Percentiles rank a stretch among this genome's conserved stretches.
Evolutionary conservation across 2,329 filamentous ascomycete genomes (phyloP).

Genomic region (Hypoxylon sp.): DNA sequence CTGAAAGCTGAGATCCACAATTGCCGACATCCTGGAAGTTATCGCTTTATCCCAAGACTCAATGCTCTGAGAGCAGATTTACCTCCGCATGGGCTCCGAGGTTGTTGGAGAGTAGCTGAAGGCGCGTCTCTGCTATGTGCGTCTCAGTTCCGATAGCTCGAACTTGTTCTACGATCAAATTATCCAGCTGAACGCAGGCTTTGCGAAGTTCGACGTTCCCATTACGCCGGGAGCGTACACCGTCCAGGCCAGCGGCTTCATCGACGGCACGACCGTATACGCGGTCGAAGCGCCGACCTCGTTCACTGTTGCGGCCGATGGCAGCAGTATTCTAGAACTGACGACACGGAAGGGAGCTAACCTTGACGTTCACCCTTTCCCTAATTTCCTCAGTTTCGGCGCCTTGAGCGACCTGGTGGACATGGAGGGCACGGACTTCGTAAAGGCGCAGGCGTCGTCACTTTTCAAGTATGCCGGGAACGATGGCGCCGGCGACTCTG

Average conservation of each 20-base stretch:
- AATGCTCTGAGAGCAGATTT: not conserved
- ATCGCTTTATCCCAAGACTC: not conserved
- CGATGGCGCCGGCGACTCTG: slow-evolving; percentile 12
- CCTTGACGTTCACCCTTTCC: slow-evolving; percentile 8
- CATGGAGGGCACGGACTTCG: slow-evolving; percentile 7
- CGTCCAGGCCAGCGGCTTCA: slow-evolving; percentile 7
- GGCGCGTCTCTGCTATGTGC: not conserved
- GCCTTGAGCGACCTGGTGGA: slow-evolving; percentile 10
- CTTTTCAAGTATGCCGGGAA: slow-evolving; percentile 20
- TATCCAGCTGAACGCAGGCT: not conserved
- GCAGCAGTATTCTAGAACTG: not conserved
- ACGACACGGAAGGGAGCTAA: slow-evolving; percentile 1
- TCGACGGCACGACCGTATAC: slow-evolving; percentile 11
- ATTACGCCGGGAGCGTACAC: slow-evolving; percentile 12
- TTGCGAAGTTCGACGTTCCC: not conserved
- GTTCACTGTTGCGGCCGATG: slow-evolving; percentile 1
- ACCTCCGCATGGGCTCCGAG: not conserved
- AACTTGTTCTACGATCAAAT: slow-evolving; percentile 3
- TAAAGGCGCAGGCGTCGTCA: slow-evolving; percentile 7
- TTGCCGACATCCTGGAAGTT: not conserved
- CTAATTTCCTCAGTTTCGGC: slow-evolving; percentile 11
- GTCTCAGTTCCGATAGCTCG: not conserved
- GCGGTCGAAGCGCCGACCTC: not conserved
- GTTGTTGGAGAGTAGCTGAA: not conserved
- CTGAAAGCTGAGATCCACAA: not conserved